Percentiles rank a stretch among this genome's conserved stretches.
These are phyloP conservation scores for Leucocoprinus sp. DNA, from an alignment of 768 basidiomycete species.

Conservation along the genomic window DNA sequence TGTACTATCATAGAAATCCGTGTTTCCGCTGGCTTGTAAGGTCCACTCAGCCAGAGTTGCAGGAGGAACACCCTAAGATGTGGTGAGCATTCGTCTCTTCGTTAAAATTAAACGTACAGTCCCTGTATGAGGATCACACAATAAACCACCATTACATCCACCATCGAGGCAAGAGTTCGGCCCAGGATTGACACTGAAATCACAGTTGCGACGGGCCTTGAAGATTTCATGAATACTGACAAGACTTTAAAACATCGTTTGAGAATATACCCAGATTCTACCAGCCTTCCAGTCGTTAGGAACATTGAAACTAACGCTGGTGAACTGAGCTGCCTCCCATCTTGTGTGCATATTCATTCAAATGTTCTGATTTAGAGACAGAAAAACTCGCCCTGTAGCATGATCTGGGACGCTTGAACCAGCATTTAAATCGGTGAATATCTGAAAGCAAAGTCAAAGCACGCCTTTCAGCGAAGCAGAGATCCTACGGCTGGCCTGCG, in stretches of 20 bases:
- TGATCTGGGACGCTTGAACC: constrained; percentile 37
- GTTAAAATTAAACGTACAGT: constrained; percentile 27
- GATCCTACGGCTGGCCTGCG: constrained; percentile 30
- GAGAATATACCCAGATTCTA: constrained; percentile 38
- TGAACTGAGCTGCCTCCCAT: constrained; percentile 31
- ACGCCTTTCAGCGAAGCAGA: background rate
- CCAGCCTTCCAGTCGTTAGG: constrained; percentile 61
- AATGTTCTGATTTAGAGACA: background rate
- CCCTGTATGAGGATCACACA: constrained; percentile 43
- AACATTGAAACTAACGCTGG: constrained; percentile 40
- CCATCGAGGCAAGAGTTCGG: constrained; percentile 56
- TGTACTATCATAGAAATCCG: constrained; percentile 56
- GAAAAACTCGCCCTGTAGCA: constrained; percentile 33
- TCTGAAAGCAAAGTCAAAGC: constrained; percentile 22
- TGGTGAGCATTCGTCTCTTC: constrained; percentile 2
- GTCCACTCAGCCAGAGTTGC: constrained; percentile 65
- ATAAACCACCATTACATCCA: constrained; percentile 62
- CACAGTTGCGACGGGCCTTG: constrained; percentile 55
- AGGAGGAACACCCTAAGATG: constrained; percentile 51
- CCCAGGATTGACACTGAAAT: constrained; percentile 46
- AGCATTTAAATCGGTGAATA: constrained; percentile 52
- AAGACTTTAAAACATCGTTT: no score
- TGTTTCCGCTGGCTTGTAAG: constrained; percentile 31
- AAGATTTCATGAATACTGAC: background rate
- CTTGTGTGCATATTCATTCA: constrained; percentile 16